A percentile compares a stretch with the other conserved stretches of the same genome.
These are phyloP conservation scores for Neocatenulostroma microsporum DNA, from an alignment of 2,329 filamentous ascomycete genomes.

Conservation along the genomic window DNA sequence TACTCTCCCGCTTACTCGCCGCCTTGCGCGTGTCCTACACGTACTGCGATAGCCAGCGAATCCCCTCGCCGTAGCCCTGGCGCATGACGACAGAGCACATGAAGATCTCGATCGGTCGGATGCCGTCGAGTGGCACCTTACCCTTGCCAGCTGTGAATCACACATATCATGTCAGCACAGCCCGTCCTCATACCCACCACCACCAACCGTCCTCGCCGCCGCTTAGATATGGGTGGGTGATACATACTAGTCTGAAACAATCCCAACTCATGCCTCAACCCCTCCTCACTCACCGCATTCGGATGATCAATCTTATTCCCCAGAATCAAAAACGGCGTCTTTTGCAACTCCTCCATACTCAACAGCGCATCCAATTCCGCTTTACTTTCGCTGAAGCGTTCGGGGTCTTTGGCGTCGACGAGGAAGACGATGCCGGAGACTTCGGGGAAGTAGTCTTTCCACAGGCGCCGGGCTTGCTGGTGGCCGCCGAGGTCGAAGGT, in stretches of 20 bases:
- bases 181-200: no score
- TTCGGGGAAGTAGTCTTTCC: constrained; percentile 96
- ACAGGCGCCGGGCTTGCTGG: constrained; percentile 87
- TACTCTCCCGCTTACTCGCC: no score
- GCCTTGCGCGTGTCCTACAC: no score
- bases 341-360: constrained; percentile 91
- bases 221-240: no score
- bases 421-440: constrained; percentile 96
- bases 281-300: constrained; percentile 89
- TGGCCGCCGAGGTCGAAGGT: constrained; percentile 92
- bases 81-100: constrained; percentile 99
- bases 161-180: no score
- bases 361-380: constrained; percentile 89
- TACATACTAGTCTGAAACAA: constrained; percentile 77
- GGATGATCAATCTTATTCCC: constrained; percentile 99
- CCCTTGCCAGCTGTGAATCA: constrained; percentile 62
- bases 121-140: constrained; percentile 85
- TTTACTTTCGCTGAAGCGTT: constrained; percentile 90
- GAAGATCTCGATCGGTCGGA: constrained; percentile 92
- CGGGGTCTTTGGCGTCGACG: constrained; percentile 93
- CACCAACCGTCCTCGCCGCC: no score
- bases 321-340: constrained; percentile 91
- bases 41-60: constrained; percentile 85
- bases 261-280: constrained; percentile 83
- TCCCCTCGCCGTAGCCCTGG: constrained; percentile 83